These are phyloP conservation scores for Rickenella mellea DNA, from an alignment of 768 basidiomycete species.

Conservation along the genomic window DNA sequence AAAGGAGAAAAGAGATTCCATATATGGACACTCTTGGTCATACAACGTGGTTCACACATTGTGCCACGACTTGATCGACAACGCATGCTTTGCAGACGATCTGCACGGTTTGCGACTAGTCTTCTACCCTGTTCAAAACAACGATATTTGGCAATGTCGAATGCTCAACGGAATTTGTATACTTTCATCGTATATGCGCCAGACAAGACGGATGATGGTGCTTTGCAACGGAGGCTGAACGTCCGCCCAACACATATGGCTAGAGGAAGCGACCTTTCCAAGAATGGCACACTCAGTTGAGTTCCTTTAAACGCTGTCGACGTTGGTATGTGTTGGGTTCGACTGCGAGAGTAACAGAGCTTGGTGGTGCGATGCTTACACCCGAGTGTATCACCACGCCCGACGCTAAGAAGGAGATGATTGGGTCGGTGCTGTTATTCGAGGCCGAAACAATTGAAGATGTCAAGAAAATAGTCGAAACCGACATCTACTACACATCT, in stretches of 20 bases:
- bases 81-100: too few relatives aligned
- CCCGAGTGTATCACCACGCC: constrained; percentile 45
- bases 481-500: constrained; percentile 16
- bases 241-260: constrained; percentile 18
- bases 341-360: constrained; percentile 25
- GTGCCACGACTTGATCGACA: too few relatives aligned
- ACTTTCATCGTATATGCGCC: constrained; percentile 22
- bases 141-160: too few relatives aligned
- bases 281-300: constrained; percentile 5
- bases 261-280: constrained; percentile 5
- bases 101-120: too few relatives aligned
- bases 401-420: constrained; percentile 41
- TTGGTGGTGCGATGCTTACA: constrained; percentile 49
- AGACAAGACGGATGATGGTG: constrained; percentile 18
- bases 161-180: too few relatives aligned
- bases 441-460: constrained; percentile 44
- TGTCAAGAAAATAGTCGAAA: constrained; percentile 24
- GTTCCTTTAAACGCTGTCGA: constrained; percentile 6
- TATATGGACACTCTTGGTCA: too few relatives aligned
- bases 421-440: constrained; percentile 49
- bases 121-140: too few relatives aligned
- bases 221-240: constrained; percentile 13
- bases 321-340: constrained; percentile 4
- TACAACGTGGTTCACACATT: too few relatives aligned
- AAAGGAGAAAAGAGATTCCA: too few relatives aligned